Evolutionary conservation across 2,329 filamentous ascomycete species (phyloP).

Genomic region (Plectosphaerella plurivora): DNA sequence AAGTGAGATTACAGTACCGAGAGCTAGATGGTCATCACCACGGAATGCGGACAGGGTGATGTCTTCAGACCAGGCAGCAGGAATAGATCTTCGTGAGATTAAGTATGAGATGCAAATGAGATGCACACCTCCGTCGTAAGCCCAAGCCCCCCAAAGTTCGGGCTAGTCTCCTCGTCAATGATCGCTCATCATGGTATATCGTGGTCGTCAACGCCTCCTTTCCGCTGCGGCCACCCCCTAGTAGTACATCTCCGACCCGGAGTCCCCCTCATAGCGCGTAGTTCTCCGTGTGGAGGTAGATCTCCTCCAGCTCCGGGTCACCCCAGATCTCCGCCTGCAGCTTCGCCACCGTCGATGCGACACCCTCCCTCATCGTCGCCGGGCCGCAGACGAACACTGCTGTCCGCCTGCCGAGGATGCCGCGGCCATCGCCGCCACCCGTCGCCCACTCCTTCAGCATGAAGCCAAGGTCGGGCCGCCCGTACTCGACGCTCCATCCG

Average conservation of each 20-base stretch:
- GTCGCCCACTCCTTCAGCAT: slow-evolving; percentile 80
- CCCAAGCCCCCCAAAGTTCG: neutral
- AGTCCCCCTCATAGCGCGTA: slow-evolving; percentile 64
- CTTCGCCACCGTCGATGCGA: slow-evolving; percentile 77
- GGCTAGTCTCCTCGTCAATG: neutral
- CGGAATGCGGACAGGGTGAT: no score
- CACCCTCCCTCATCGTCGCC: slow-evolving; percentile 78
- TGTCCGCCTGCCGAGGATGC: slow-evolving; percentile 72
- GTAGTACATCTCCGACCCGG: neutral
- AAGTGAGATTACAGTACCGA: no score
- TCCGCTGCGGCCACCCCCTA: neutral
- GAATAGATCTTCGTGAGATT: neutral
- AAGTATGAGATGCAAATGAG: neutral
- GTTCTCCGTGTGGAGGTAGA: slow-evolving; percentile 93
- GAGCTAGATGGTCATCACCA: no score
- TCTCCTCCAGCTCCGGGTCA: slow-evolving; percentile 75
- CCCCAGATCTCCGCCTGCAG: slow-evolving; percentile 82
- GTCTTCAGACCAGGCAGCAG: no score
- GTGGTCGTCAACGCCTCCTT: neutral
- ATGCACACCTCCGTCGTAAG: neutral
- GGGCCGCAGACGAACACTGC: slow-evolving; percentile 94
- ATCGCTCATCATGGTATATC: slow-evolving; percentile 3
- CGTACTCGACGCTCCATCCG: slow-evolving; percentile 90
- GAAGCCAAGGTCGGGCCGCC: slow-evolving; percentile 80
- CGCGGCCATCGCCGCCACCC: slow-evolving; percentile 60